Evolutionary conservation across 2,329 filamentous ascomycete species (phyloP), one percentile per base, ranked within the genome.

Genomic region (Apiospora saccharicola): DNA sequence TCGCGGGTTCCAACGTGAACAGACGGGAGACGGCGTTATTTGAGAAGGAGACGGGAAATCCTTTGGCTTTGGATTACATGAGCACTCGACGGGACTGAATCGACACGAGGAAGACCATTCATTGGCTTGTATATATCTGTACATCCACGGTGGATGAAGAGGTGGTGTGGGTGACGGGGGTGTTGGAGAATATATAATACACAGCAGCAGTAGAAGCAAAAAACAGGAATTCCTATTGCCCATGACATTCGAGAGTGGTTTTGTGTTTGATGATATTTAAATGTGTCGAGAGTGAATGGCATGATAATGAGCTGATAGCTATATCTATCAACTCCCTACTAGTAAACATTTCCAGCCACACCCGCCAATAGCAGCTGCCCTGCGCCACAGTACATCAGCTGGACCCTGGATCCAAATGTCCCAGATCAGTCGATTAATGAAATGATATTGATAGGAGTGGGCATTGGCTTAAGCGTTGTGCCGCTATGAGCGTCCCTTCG

Each of bases 51-150:
- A 64, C 19, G 57, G 57, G 57, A 64, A 64, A 64, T 64, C 57
- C 57, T n/a, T 64, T 37, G 34, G 24, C 57, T 64, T 64, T 64
- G 57, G 57, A 64, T 41, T 64, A 64, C 57, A 41, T 41, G 34
- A 64, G 19, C 57, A 64, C 57, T 64, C 57, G 57, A 64, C 19
- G 34, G 57, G 67, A 44, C 44, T 46, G 67, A 69, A 49, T 46
- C 67, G 26, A 69, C 19, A 49, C 67, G 67, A 49, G 44, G 22
- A 37, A 34, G 44, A 44, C 44, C 19, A 69, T 46, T 37, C 26
- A 37, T 49, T 49, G 67, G 67, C 43, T 49, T 69, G 67, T 69
- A 69, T 69, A 69, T 49, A 69, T 69, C n/a, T 69, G 44, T 69
- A 69, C 14, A 13, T 69, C 44, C 67, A 49, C 67, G 44, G 26